These are phyloP conservation scores for Balakata baccata DNA, from an alignment of 345 rosid genomes.

Conservation along the genomic window DNA sequence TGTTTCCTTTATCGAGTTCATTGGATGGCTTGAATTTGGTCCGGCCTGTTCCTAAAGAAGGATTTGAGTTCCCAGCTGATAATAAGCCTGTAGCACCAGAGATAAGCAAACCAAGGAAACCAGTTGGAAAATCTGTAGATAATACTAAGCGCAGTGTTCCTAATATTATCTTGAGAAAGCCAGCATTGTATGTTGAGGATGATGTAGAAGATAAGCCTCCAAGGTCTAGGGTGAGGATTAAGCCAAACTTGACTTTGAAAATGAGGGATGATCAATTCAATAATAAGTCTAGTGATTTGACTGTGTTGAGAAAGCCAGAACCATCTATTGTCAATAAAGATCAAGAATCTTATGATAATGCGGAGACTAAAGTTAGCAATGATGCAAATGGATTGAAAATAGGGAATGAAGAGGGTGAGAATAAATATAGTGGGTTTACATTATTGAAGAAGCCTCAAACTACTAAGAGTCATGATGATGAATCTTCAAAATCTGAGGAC, in stretches of 20 bases:
- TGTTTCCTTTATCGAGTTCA: slow-evolving; percentile 46
- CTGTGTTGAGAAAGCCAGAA: slow-evolving; percentile 63
- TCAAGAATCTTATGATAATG: slow-evolving; percentile 23
- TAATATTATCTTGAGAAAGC: slow-evolving; percentile 84
- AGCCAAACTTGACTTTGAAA: slow-evolving; percentile 62
- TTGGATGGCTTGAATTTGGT: slow-evolving; percentile 60
- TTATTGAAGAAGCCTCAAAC: slow-evolving; percentile 50
- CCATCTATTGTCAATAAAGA: slow-evolving; percentile 27
- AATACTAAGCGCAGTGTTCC: slow-evolving; percentile 51
- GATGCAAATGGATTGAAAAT: slow-evolving; percentile 14
- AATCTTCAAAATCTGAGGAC: slow-evolving; percentile 13
- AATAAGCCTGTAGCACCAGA: slow-evolving; percentile 32
- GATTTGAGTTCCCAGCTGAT: slow-evolving; percentile 50
- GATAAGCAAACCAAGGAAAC: slow-evolving; percentile 42
- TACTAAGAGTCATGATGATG: slow-evolving; percentile 13
- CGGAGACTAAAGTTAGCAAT: slow-evolving; percentile 7
- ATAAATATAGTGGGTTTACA: slow-evolving; percentile 41
- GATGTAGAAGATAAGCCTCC: slow-evolving; percentile 50
- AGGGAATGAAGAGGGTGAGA: slow-evolving; percentile 29
- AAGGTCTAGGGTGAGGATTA: slow-evolving; percentile 48
- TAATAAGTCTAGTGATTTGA: slow-evolving; percentile 79
- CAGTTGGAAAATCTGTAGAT: slow-evolving; percentile 37
- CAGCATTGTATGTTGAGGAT: slow-evolving; percentile 48
- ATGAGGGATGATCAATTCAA: slow-evolving; percentile 49
- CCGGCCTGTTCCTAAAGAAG: slow-evolving; percentile 68